These are phyloP conservation scores for Xylaria longipes DNA, from an alignment of 495 filamentous ascomycete species.

Conservation along the genomic window DNA sequence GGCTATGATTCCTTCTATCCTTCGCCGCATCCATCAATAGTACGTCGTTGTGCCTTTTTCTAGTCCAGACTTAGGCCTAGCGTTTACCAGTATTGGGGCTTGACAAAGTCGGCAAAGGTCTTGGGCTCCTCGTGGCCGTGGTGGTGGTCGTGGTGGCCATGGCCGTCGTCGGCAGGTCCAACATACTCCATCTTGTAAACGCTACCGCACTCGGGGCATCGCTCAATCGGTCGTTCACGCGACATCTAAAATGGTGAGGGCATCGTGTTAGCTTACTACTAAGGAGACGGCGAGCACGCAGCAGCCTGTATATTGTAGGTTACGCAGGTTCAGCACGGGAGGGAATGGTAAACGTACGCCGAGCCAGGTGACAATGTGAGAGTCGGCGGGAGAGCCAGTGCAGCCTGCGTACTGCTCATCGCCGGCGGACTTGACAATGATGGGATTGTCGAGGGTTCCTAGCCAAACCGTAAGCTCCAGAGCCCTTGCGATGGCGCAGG, in stretches of 20 bases:
- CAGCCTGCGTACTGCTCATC: slow-evolving; percentile 97
- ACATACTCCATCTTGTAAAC: slow-evolving; percentile 97
- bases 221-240: slow-evolving; percentile 87
- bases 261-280: slow-evolving; percentile 26
- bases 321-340: background rate
- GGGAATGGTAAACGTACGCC: slow-evolving; percentile 62
- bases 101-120: slow-evolving; percentile 92
- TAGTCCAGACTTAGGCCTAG: background rate
- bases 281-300: background rate
- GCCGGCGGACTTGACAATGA: slow-evolving; percentile 85
- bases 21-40: slow-evolving; percentile 20
- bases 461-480: slow-evolving; percentile 29
- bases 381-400: slow-evolving; percentile 92
- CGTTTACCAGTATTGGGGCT: slow-evolving; percentile 83
- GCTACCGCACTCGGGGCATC: slow-evolving; percentile 94
- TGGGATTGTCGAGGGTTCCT: slow-evolving; percentile 92
- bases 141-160: slow-evolving; percentile 60
- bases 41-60: background rate
- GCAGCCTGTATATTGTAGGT: background rate
- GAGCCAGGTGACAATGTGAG: slow-evolving; percentile 88
- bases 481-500: background rate
- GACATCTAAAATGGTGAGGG: slow-evolving; percentile 63
- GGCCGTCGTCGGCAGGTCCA: slow-evolving; percentile 74
- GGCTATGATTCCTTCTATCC: background rate
- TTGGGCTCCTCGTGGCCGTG: slow-evolving; percentile 79